Conservation (phyloP, 108 stramenopile species). For the Discostella pseudostelligera region DNA sequence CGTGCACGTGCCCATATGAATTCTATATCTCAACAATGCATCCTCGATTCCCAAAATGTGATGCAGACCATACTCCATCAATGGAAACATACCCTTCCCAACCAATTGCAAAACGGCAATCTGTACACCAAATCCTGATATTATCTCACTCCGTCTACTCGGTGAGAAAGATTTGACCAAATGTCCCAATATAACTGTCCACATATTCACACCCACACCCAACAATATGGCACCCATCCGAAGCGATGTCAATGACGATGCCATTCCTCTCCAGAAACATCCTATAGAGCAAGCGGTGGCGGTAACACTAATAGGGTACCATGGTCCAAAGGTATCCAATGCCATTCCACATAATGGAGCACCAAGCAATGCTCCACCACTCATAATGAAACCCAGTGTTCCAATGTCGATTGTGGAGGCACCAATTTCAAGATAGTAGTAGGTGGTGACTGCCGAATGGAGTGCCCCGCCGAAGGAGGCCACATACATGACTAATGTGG, state of each 20-base stretch:
- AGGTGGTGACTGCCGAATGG: slow-evolving; percentile 39
- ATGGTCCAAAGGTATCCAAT: slow-evolving; percentile 26
- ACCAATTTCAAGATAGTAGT: slow-evolving; percentile 31
- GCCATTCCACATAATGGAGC: slow-evolving; percentile 14
- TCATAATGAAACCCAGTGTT: slow-evolving; percentile 30
- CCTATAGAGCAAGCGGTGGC: slow-evolving; percentile 24
- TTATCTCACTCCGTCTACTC: slow-evolving; percentile 24
- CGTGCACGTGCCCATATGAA: slow-evolving; percentile 37
- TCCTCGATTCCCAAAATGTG: slow-evolving; percentile 17
- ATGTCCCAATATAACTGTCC: slow-evolving; percentile 32
- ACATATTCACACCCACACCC: slow-evolving; percentile 26
- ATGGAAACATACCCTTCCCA: slow-evolving; percentile 36
- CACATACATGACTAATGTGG: slow-evolving; percentile 21
- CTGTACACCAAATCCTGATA: slow-evolving; percentile 32
- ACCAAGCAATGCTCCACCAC: slow-evolving; percentile 21
- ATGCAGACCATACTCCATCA: slow-evolving; percentile 25
- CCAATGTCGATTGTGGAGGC: slow-evolving; percentile 24
- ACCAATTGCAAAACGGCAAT: slow-evolving; percentile 23
- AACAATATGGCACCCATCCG: slow-evolving; percentile 24
- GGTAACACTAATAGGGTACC: slow-evolving; percentile 19
- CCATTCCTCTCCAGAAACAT: slow-evolving; percentile 41
- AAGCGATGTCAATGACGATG: slow-evolving; percentile 4
- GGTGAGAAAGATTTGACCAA: slow-evolving; percentile 28
- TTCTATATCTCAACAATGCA: slow-evolving; percentile 30
- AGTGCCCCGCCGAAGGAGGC: slow-evolving; percentile 35